These are phyloP conservation scores for Immersiporthe knoxdaviesiana DNA, from an alignment of 2,329 filamentous ascomycete species.

Conservation along the genomic window DNA sequence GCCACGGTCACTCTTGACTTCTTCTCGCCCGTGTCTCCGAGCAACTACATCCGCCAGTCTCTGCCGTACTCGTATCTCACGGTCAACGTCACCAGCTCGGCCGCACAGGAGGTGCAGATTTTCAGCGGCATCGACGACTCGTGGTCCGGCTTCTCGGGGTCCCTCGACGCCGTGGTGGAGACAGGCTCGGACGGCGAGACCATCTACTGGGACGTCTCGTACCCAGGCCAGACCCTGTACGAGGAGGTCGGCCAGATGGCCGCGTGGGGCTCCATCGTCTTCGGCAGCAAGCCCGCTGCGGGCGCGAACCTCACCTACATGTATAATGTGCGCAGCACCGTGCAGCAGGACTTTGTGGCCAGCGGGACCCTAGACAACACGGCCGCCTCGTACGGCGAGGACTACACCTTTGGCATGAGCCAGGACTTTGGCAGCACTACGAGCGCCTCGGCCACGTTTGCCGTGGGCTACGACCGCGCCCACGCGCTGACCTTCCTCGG, in stretches of 20 bases:
- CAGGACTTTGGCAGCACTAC: constrained; percentile 23
- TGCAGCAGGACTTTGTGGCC: constrained; percentile 18
- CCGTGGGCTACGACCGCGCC: constrained; percentile 21
- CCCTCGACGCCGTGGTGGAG: constrained; percentile 1
- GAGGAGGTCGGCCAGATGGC: constrained; percentile 27
- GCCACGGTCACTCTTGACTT: constrained; percentile 39
- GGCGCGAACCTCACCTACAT: constrained; percentile 13
- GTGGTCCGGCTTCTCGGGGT: constrained; percentile 36
- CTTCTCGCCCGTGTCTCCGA: constrained; percentile 40
- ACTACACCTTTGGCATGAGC: constrained; percentile 17
- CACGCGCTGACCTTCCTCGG: constrained; percentile 19
- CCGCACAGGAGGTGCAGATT: constrained; percentile 34
- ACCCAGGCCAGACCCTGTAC: constrained; percentile 17
- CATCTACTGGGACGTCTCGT: constrained; percentile 26
- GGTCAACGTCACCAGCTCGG: constrained; percentile 31
- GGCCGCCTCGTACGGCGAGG: constrained; percentile 13
- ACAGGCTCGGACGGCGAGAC: constrained; percentile 5
- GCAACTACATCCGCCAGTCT: constrained; percentile 40
- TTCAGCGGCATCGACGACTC: constrained; percentile 40
- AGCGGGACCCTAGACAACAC: constrained; percentile 9
- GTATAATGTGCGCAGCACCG: constrained; percentile 17
- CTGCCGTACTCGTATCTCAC: constrained; percentile 42
- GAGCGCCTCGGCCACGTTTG: constrained; percentile 20
- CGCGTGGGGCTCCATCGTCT: constrained; percentile 22
- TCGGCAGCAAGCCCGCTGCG: constrained; percentile 17